Base-by-base conservation (phyloP, 2,329 filamentous ascomycete species). In the Colletotrichum caudatum region DNA sequence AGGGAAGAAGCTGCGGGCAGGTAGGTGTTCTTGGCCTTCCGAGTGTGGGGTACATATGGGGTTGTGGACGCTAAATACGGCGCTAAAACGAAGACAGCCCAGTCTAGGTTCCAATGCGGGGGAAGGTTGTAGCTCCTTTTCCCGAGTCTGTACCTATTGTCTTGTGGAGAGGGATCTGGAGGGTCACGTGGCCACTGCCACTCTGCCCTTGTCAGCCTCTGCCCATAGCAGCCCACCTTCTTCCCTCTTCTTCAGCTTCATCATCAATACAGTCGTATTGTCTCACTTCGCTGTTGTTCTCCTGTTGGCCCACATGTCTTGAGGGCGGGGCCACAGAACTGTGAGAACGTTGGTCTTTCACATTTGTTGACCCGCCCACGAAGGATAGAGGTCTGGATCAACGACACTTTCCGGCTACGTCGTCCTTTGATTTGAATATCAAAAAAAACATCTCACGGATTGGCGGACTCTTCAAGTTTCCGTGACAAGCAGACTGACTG, bases 41-140 rank as follows among this genome's bases (percentile, higher is more conserved):
- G 37, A 69, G 69, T 72, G 69, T 26, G 69, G 69, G 69, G 69
- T 66, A n/a, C n/a, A n/a, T n/a, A 16, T 68, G 69, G 69, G 69
- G 65, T 54, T 35, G 37, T 29, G 20, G 53, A 37, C 59, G 63
- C 69, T 58, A 69, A 69, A 64, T 20, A 69, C 18, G 69, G 60
- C 65, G 54, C 69, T 72, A 68, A 39, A 63, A 63, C 58, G 44
- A 68, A 46, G 58, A 58, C 66, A 54, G 64, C 57, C 46, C 37
- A 35, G 46, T 29, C 61, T 29, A 29, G 29, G 29, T 58, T 59
- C n/a, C 11, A 23, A 58, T 62, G 68, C 61, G 62, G 67, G 65
- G 46, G 37, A 57, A 62, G 61, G 51, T 37, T 58, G 51, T 64
- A 56, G 58, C 65, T 66, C 54, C 16, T 29, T 58, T 39, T 6